phyloP scores from a whole-genome alignment of 345 rosid genomes.

The Brassica carinata region DNA sequence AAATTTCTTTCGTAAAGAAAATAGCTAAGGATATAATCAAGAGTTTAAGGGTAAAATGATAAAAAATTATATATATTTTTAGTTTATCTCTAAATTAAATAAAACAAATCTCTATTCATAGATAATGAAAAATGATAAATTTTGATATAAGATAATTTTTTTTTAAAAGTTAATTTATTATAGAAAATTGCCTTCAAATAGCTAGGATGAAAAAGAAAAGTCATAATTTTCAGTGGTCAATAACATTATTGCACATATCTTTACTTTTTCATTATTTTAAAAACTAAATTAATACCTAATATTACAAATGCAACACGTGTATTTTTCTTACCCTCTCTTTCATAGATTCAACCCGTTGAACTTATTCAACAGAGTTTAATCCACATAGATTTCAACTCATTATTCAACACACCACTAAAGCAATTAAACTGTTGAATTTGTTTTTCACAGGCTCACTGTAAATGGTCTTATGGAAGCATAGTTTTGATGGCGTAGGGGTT shows the following conservation, averaged over 20 bases:
- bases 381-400: not conserved
- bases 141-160: too few species aligned
- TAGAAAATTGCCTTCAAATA: not conserved
- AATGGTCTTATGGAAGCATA: not conserved
- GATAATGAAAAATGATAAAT: too few species aligned
- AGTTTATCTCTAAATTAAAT: not conserved
- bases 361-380: not conserved
- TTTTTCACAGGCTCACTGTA: not conserved
- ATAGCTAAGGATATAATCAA: too few species aligned
- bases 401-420: not conserved
- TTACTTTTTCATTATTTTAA: too few species aligned
- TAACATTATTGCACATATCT: not conserved
- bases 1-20: too few species aligned
- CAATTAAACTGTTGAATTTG: not conserved
- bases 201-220: not conserved
- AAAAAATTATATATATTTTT: too few species aligned
- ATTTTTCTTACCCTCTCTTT: not conserved
- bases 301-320: not conserved
- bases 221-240: not conserved
- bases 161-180: too few species aligned
- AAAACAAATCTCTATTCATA: too few species aligned
- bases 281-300: not conserved
- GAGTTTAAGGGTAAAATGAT: too few species aligned
- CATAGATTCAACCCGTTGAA: not conserved
- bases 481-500: constrained; percentile 1